These are phyloP conservation scores for Myriosclerotinia scirpicola DNA, from an alignment of 2,329 filamentous ascomycete genomes.

Conservation along the genomic window DNA sequence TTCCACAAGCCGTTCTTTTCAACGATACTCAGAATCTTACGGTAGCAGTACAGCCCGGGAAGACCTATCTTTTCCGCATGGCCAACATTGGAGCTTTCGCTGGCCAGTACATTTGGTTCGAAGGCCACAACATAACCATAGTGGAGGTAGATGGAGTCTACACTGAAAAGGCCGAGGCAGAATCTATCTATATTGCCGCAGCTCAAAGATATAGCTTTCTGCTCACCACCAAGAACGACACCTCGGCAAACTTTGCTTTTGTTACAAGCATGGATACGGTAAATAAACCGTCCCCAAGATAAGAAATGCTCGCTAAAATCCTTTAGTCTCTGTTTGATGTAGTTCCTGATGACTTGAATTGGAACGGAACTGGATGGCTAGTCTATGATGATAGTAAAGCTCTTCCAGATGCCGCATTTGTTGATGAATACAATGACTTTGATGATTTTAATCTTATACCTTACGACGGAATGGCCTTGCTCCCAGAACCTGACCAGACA, in stretches of 20 bases:
- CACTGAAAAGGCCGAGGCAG: slow-evolving; percentile 55
- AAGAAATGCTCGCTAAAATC: slow-evolving; percentile 32
- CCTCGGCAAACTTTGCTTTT: slow-evolving; percentile 64
- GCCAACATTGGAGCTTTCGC: slow-evolving; percentile 74
- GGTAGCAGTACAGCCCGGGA: slow-evolving; percentile 61
- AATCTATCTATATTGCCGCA: slow-evolving; percentile 64
- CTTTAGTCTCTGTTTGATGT: slow-evolving; percentile 59
- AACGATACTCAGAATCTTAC: slow-evolving; percentile 66
- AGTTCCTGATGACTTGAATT: slow-evolving; percentile 66
- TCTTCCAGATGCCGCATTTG: slow-evolving; percentile 51
- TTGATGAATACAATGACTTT: slow-evolving; percentile 64
- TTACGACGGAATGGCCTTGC: slow-evolving; percentile 60
- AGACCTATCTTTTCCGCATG: slow-evolving; percentile 71
- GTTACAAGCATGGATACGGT: slow-evolving; percentile 65
- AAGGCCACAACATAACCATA: slow-evolving; percentile 65
- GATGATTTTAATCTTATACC: slow-evolving; percentile 75
- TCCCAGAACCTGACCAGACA: slow-evolving; percentile 60
- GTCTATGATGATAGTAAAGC: slow-evolving; percentile 53
- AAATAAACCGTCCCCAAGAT: slow-evolving; percentile 14
- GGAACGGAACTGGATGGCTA: slow-evolving; percentile 66
- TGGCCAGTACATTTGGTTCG: slow-evolving; percentile 65
- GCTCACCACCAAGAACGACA: slow-evolving; percentile 62
- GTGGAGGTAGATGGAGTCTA: slow-evolving; percentile 75
- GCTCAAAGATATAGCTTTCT: slow-evolving; percentile 67
- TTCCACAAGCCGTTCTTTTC: slow-evolving; percentile 67